Base-by-base conservation (phyloP, 2,329 filamentous ascomycete species). In the Claviceps spartinae region DNA sequence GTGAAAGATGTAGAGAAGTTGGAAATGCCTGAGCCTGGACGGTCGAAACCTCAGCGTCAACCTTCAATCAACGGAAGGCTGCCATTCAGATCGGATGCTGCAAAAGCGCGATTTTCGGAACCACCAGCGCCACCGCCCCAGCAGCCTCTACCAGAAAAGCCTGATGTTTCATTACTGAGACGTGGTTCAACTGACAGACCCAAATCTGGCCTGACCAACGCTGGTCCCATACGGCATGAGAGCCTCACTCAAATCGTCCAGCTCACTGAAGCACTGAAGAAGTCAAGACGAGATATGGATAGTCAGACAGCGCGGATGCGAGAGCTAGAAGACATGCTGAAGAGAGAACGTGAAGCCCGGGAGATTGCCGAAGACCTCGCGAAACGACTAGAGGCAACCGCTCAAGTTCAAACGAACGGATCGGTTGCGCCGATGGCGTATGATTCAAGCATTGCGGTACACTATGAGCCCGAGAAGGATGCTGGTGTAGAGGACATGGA, bases 61-160 rank as follows among this genome's bases (percentile, higher is more conserved):
- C 65, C 63, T n/a, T 61, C 73, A n/a, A 61, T 71, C 1, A 79
- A 80, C 54, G 76, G 77, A 24, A 75, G 73, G 55, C 68, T 65
- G 24, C 70, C 76, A 0, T 79, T 79, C 60, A 84, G 88, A 58
- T 70, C 81, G 20, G 89, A 95, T 62, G 73, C 26, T 30, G 26
- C 83, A 42, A 91, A 93, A 61, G 80, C 86, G 4, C 80, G 89
- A 50, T 97, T 96, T 65, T 93, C 88, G 1, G 90, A 96, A 53
- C 91, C 91, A 49, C 91, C 91, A 4, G 91, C 90, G 22, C 91
- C 91, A 7, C 91, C 91, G 26, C 91, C 91, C 30, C 89, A 95
- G 59, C 90, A 95, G 60, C 91, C 91, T 14, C 73, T 97, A 5
- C 91, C 91, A 1, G 90, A 96, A 64, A 96, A 96, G 65, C 91